phyloP scores from a whole-genome alignment of 2,329 filamentous ascomycete genomes.

The Biscogniauxia mediterranea region DNA sequence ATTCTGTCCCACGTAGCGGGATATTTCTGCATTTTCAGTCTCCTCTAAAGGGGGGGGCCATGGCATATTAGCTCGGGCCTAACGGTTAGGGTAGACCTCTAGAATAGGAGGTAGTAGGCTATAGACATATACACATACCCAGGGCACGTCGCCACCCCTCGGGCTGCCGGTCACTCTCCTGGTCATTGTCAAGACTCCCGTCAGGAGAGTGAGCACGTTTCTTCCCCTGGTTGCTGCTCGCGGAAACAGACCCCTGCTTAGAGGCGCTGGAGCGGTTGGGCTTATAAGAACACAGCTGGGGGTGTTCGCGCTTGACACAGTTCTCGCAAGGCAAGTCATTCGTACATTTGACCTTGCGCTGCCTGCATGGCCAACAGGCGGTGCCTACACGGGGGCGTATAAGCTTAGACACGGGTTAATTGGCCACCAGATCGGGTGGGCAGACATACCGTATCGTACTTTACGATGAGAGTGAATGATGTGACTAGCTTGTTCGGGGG shows the following conservation, averaged over 20 bases:
- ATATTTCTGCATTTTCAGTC: constrained; percentile 51
- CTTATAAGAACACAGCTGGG: constrained; percentile 65
- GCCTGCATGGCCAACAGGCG: constrained; percentile 65
- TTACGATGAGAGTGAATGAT: constrained; percentile 70
- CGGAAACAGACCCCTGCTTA: constrained; percentile 34
- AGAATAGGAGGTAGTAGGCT: background rate
- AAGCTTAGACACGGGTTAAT: constrained; percentile 14
- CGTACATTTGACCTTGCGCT: constrained; percentile 68
- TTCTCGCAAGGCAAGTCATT: constrained; percentile 68
- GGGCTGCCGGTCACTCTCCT: constrained; percentile 36
- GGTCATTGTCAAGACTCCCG: constrained; percentile 35
- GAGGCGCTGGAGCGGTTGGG: constrained; percentile 50
- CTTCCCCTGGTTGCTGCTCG: constrained; percentile 30
- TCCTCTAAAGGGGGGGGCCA: constrained; percentile 40
- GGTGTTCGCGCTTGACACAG: constrained; percentile 64
- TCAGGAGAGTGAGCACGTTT: constrained; percentile 47
- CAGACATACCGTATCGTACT: constrained; percentile 62
- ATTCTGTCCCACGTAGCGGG: constrained; percentile 65
- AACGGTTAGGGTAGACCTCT: constrained; percentile 4
- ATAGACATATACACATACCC: constrained; percentile 21
- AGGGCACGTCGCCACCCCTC: constrained; percentile 33
- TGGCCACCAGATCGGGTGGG: constrained; percentile 2
- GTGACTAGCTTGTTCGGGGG: constrained; percentile 63
- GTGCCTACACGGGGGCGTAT: constrained; percentile 45
- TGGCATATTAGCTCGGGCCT: background rate